phyloP scores from a whole-genome alignment of 768 basidiomycete genomes.

The Tephrocybe sp. region DNA sequence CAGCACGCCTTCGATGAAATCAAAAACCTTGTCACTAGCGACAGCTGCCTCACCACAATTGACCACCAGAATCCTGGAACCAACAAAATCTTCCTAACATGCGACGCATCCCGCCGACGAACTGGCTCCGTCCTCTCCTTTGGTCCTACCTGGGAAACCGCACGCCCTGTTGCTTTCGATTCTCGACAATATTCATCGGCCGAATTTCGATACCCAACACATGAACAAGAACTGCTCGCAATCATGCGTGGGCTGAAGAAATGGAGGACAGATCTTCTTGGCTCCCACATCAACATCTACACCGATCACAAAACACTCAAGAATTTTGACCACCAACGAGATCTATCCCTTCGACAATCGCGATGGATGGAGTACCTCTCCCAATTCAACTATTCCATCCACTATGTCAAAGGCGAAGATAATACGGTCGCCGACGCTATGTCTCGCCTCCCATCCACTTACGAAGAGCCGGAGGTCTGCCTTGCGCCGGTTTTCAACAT shows the following conservation, averaged over 20 bases:
- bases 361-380: too few species aligned
- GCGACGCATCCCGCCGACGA: slow-evolving; percentile 26
- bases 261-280: slow-evolving; percentile 23
- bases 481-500: too few species aligned
- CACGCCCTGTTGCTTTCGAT: not conserved
- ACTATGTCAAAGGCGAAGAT: too few species aligned
- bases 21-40: slow-evolving; percentile 19
- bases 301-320: slow-evolving; percentile 37
- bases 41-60: slow-evolving; percentile 18
- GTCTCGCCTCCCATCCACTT: too few species aligned
- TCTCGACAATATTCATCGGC: too few species aligned
- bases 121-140: slow-evolving; percentile 1
- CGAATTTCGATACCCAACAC: slow-evolving; percentile 7
- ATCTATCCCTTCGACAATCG: slow-evolving; percentile 19
- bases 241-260: slow-evolving; percentile 15
- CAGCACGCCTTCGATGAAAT: slow-evolving; percentile 17
- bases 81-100: slow-evolving; percentile 20
- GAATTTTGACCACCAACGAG: slow-evolving; percentile 25
- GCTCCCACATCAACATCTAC: slow-evolving; percentile 22
- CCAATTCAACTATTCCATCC: too few species aligned
- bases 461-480: too few species aligned
- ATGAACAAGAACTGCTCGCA: slow-evolving; percentile 30
- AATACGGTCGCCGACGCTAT: too few species aligned
- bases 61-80: slow-evolving; percentile 26
- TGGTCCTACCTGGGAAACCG: not conserved